A percentile compares a stretch with the other conserved stretches of the same genome.
These are phyloP conservation scores for Myochromella boudieri DNA, from an alignment of 768 basidiomycete genomes.

Conservation along the genomic window DNA sequence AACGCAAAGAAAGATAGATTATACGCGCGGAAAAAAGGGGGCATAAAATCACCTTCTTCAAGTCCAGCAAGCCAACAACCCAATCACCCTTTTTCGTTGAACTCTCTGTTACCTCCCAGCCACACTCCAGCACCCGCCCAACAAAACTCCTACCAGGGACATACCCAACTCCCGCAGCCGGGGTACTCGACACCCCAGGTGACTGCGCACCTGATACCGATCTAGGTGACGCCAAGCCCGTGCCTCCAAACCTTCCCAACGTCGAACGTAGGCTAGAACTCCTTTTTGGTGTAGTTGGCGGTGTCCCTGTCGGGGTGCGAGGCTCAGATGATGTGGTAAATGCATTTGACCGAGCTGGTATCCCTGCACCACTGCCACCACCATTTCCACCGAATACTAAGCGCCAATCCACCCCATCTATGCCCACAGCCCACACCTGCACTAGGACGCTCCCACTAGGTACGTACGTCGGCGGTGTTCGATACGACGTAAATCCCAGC, in stretches of 20 bases:
- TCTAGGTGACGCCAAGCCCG: slow-evolving; percentile 2
- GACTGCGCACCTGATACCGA: neutral
- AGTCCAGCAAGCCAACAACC: slow-evolving; percentile 79
- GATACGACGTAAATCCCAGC: slow-evolving; percentile 69
- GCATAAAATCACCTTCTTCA: slow-evolving; percentile 64
- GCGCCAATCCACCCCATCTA: slow-evolving; percentile 73
- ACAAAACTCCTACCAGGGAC: slow-evolving; percentile 88
- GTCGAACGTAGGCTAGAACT: slow-evolving; percentile 20
- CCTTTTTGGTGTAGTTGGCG: slow-evolving; percentile 17
- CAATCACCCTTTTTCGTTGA: slow-evolving; percentile 76
- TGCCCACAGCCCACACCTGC: slow-evolving; percentile 86
- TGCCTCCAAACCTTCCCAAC: slow-evolving; percentile 16
- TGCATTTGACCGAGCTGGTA: slow-evolving; percentile 6
- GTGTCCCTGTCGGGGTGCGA: slow-evolving; percentile 8
- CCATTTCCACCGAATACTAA: slow-evolving; percentile 46
- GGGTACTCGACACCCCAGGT: slow-evolving; percentile 6
- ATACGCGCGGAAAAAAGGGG: slow-evolving; percentile 8
- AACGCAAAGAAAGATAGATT: slow-evolving; percentile 1
- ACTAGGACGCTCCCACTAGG: slow-evolving; percentile 71
- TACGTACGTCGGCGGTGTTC: slow-evolving; percentile 72
- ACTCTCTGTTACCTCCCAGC: slow-evolving; percentile 76
- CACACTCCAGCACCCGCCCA: slow-evolving; percentile 79
- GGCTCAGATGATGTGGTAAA: neutral
- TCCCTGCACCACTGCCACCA: slow-evolving; percentile 1
- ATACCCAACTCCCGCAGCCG: slow-evolving; percentile 56